A percentile compares a stretch with the other conserved stretches of the same genome.
Conservation (phyloP, 2,329 filamentous ascomycete species). For the Claviceps africana region DNA sequence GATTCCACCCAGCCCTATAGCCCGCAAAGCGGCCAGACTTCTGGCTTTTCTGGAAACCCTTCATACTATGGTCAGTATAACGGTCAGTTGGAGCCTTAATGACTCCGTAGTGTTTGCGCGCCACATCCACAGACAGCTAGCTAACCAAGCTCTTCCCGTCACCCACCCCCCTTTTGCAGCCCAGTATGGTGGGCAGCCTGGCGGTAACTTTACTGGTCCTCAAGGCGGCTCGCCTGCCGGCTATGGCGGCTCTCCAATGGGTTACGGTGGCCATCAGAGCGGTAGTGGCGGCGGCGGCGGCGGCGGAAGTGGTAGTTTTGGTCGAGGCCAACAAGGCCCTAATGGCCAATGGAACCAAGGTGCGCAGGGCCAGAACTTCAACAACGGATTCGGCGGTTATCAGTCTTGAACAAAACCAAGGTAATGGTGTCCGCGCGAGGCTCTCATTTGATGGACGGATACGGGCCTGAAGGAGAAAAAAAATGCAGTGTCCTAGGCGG, state of each 20-base stretch:
- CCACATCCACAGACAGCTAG: not conserved
- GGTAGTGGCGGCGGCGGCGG: conserved; percentile 54
- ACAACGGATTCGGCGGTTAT: conserved; percentile 48
- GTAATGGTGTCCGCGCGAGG: conserved; percentile 2
- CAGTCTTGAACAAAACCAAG: conserved; percentile 33
- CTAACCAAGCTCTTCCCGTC: conserved; percentile 6
- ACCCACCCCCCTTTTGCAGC: conserved; percentile 17
- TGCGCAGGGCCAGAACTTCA: conserved; percentile 40
- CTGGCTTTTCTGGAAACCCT: conserved; percentile 63
- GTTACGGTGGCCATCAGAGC: conserved; percentile 57
- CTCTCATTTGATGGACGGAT: conserved; percentile 3
- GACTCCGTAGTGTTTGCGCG: not conserved
- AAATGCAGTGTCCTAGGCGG: conserved; percentile 4
- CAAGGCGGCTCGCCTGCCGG: conserved; percentile 47
- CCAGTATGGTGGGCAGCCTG: conserved; percentile 52
- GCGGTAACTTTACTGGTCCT: conserved; percentile 49
- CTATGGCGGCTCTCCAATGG: conserved; percentile 54
- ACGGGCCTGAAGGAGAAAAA: conserved; percentile 2
- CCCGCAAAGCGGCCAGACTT: conserved; percentile 60
- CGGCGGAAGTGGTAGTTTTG: conserved; percentile 50
- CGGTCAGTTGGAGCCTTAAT: conserved; percentile 37
- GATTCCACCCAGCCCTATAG: conserved; percentile 60
- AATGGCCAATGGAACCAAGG: conserved; percentile 42
- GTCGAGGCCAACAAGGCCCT: conserved; percentile 53
- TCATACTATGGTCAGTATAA: conserved; percentile 92